Evolutionary conservation across 176 grass and related monocot species (phyloP), one percentile per base, ranked within the genome.

Genomic region (Aegilops sharonensis): DNA sequence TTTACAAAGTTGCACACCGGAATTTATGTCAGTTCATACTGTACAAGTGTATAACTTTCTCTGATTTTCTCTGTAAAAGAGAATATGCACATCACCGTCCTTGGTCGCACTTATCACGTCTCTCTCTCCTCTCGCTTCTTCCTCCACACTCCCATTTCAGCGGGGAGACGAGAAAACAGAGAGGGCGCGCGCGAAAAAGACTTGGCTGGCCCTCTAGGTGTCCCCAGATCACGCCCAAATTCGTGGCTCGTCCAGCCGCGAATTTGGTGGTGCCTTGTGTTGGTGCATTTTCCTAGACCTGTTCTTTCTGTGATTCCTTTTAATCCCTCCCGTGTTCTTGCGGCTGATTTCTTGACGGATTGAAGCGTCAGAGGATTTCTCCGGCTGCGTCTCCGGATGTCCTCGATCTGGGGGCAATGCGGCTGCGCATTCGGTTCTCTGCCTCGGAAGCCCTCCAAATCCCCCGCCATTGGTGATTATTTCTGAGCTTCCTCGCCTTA

Each of bases 221-320:
- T 18, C 24, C 32, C 79, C 65, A 78, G 34, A 62, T 87, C 80
- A 79, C 27, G 42, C 68, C 14, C 85, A 68, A 84, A 80, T 75
- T 61, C 20, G 45, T 80, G 70, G 37, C 34, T 73, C 57, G 23
- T 80, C 32, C 43, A 4, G 25, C 30, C 67, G 68, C 47, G 21
- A 62, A 84, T 87, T 91, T 60, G 42, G 85, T 61, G 65, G 43
- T 24, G 59, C 57, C 39, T 45, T 61, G 52, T 79, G 48, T 79
- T 56, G 43, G 74, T 67, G 59, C 74, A 31, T 31, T 42, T 39
- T 43, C 10, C 3, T 17, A 42, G 35, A 27, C 18, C 65, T 67
- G 68, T 6, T 59, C 61, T 78, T 31, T 8, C 29, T 61, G 39
- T 30, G 5, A 64, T 57, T 40, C 0, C 11, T 14, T 11, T 18